Evolutionary conservation across 176 grass and related monocot genomes (phyloP).

Genomic region (Hyparrhenia diplandra): DNA sequence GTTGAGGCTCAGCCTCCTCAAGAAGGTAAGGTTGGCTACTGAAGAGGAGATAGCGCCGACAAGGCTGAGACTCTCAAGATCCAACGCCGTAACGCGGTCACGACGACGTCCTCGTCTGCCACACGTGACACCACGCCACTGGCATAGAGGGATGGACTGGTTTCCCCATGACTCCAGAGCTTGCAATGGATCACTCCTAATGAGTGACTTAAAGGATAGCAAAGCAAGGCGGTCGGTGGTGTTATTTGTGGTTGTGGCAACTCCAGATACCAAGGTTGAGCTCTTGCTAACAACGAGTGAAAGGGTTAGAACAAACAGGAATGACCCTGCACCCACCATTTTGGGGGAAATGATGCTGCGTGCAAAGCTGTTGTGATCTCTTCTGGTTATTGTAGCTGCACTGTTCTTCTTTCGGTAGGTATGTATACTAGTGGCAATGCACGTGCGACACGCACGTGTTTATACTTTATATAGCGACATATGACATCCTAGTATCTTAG

Average conservation of each 20-base stretch:
- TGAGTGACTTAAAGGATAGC: neutral
- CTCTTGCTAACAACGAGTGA: neutral
- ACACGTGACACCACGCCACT: slow-evolving; percentile 15
- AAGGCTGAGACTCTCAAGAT: neutral
- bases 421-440: too few species aligned
- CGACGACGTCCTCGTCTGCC: neutral
- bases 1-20: neutral
- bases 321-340: neutral
- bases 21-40: slow-evolving; percentile 19
- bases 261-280: neutral
- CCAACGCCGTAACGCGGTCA: slow-evolving; percentile 7
- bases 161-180: slow-evolving; percentile 4
- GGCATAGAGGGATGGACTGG: neutral
- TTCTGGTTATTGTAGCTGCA: neutral
- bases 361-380: neutral
- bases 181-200: neutral
- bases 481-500: too few species aligned
- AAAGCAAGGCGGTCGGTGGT: neutral
- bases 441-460: too few species aligned
- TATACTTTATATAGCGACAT: too few species aligned
- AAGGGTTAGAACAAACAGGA: neutral
- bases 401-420: neutral
- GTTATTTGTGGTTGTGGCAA: neutral
- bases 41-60: neutral
- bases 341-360: neutral